Conservation (phyloP, 768 basidiomycete genomes). For the Lactarius deliciosus region DNA sequence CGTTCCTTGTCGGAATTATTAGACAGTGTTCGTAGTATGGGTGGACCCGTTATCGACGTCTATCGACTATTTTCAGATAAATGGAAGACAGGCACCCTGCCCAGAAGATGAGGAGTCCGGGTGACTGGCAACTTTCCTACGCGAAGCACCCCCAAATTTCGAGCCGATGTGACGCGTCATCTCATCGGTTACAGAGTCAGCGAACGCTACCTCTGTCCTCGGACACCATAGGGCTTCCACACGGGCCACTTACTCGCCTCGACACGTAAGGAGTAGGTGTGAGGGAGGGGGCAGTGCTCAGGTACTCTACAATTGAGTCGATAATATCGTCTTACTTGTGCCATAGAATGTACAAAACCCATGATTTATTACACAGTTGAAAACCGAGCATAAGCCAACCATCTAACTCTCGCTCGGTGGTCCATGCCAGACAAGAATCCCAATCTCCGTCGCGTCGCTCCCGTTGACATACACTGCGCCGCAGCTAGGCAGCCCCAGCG, state of each 20-base stretch:
- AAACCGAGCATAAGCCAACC: not conserved
- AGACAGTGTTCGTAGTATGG: not conserved
- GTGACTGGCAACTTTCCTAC: not conserved
- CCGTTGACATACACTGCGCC: slow-evolving; percentile 33
- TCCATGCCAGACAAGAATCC: slow-evolving; percentile 16
- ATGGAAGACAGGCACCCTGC: not conserved
- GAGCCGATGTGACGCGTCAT: not conserved
- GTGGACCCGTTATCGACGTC: slow-evolving; percentile 4
- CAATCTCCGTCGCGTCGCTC: slow-evolving; percentile 7
- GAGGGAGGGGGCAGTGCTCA: not conserved
- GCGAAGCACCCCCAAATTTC: not conserved
- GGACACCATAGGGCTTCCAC: not conserved
- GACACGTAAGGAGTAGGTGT: not conserved
- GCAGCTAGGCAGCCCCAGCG: slow-evolving; percentile 35
- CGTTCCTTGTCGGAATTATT: slow-evolving; percentile 3
- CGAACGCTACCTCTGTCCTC: not conserved
- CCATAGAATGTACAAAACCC: not conserved
- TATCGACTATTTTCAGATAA: slow-evolving; percentile 9
- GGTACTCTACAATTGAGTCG: not conserved
- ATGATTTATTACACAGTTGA: not conserved
- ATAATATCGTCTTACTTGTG: not conserved
- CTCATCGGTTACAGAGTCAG: not conserved
- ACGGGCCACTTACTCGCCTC: not conserved
- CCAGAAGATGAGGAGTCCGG: not conserved
- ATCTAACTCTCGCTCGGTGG: not conserved